Evolutionary conservation across 2,329 filamentous ascomycete genomes (phyloP).

Genomic region (Stromatinia cepivora): DNA sequence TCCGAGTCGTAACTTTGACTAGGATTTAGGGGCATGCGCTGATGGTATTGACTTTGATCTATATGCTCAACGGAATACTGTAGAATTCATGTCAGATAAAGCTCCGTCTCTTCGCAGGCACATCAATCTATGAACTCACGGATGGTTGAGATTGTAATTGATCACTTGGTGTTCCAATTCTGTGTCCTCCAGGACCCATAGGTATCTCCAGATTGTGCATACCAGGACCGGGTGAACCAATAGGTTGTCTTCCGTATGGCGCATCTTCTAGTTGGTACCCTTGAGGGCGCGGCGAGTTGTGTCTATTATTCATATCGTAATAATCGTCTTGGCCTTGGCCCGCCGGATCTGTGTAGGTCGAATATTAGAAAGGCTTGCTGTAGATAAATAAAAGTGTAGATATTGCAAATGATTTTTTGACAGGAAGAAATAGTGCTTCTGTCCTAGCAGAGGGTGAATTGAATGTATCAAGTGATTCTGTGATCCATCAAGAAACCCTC

Average conservation of each 20-base stretch:
- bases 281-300: conserved; percentile 68
- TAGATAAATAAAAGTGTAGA: conserved; percentile 27
- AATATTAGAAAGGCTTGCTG: conserved; percentile 31
- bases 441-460: conserved; percentile 32
- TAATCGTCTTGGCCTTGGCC: conserved; percentile 55
- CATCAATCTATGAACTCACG: conserved; percentile 52
- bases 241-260: conserved; percentile 35
- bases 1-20: conserved; percentile 57
- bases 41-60: conserved; percentile 61
- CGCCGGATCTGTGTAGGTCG: conserved; percentile 31
- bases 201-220: conserved; percentile 67
- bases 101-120: background rate
- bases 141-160: conserved; percentile 81
- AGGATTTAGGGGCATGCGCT: conserved; percentile 49
- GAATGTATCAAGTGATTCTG: background rate
- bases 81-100: conserved; percentile 27
- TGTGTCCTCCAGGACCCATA: conserved; percentile 55
- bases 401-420: conserved; percentile 18
- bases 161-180: conserved; percentile 66
- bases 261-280: conserved; percentile 79
- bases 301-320: conserved; percentile 59
- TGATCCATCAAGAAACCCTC: conserved; percentile 8
- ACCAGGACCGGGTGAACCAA: conserved; percentile 34
- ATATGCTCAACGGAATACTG: conserved; percentile 73
- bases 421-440: conserved; percentile 27